phyloP scores from a whole-genome alignment of 306 rosid genomes.

The Citrullus colocynthis region DNA sequence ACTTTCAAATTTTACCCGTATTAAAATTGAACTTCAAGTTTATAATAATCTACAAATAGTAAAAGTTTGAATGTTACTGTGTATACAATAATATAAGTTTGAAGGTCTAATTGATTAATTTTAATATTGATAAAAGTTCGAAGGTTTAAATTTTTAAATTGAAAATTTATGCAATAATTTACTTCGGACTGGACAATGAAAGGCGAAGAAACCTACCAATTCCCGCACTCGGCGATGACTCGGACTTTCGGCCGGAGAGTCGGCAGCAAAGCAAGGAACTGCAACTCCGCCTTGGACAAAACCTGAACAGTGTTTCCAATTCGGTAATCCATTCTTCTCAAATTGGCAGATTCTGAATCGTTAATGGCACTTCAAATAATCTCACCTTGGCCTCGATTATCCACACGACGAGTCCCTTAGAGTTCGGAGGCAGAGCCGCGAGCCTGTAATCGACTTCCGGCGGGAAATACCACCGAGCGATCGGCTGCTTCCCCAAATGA shows the following conservation, averaged over 20 bases:
- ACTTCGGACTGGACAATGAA: neutral
- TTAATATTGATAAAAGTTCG: too few species aligned
- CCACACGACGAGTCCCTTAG: constrained; percentile 61
- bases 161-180: too few species aligned
- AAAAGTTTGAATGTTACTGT: too few species aligned
- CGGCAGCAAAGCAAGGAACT: constrained; percentile 80
- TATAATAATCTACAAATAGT: too few species aligned
- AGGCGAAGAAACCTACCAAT: constrained; percentile 39
- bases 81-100: too few species aligned
- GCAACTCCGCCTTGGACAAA: constrained; percentile 82
- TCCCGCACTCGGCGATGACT: constrained; percentile 93
- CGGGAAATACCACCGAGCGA: constrained; percentile 88
- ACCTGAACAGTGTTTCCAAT: constrained; percentile 27
- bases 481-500: constrained; percentile 52
- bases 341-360: neutral
- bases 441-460: constrained; percentile 95
- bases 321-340: neutral
- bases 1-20: too few species aligned
- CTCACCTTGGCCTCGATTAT: constrained; percentile 49
- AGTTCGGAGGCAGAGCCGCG: constrained; percentile 73
- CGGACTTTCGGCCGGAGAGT: constrained; percentile 77
- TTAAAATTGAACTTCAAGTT: too few species aligned
- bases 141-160: too few species aligned
- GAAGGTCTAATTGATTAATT: too few species aligned
- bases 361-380: neutral